phyloP scores from a whole-genome alignment of 2,329 filamentous ascomycete species.

The Xylariaceae sp. region DNA sequence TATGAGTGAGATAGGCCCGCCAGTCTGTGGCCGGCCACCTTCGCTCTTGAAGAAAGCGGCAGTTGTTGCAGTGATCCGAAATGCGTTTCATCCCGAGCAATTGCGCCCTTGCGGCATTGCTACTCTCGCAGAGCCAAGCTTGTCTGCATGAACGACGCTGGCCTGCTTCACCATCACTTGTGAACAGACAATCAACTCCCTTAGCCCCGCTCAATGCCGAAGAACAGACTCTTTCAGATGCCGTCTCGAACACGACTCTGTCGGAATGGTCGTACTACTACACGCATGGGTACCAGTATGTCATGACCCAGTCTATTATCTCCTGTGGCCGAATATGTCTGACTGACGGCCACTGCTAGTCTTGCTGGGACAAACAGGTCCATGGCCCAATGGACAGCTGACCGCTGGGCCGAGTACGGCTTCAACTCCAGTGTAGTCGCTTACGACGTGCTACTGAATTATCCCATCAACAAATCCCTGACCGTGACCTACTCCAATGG shows the following conservation, averaged over 20 bases:
- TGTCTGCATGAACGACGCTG: slow-evolving; percentile 17
- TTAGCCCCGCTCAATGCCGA: slow-evolving; percentile 18
- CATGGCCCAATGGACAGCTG: slow-evolving; percentile 30
- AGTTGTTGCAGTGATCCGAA: no score
- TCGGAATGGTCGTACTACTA: slow-evolving; percentile 31
- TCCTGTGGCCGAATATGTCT: no score
- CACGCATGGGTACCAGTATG: slow-evolving; percentile 24
- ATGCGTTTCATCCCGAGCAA: no score
- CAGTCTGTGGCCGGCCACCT: no score
- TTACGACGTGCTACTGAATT: slow-evolving; percentile 33
- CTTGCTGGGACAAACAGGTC: slow-evolving; percentile 25
- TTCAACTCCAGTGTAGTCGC: slow-evolving; percentile 24
- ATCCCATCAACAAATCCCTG: slow-evolving; percentile 54
- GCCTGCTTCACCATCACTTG: slow-evolving; percentile 1
- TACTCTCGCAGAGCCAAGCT: slow-evolving; percentile 13
- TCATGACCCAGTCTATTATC: no score
- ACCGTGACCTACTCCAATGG: slow-evolving; percentile 33
- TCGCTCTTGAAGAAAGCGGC: no score
- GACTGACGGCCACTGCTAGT: not conserved
- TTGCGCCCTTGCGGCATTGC: not conserved
- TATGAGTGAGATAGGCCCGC: not conserved
- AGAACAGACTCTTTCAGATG: slow-evolving; percentile 22
- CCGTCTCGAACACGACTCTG: slow-evolving; percentile 24
- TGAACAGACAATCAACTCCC: slow-evolving; percentile 18
- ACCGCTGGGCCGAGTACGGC: slow-evolving; percentile 23